Evolutionary conservation across 2,329 filamentous ascomycete species (phyloP), one percentile per base, ranked within the genome.

Genomic region (Scorias spongiosa): DNA sequence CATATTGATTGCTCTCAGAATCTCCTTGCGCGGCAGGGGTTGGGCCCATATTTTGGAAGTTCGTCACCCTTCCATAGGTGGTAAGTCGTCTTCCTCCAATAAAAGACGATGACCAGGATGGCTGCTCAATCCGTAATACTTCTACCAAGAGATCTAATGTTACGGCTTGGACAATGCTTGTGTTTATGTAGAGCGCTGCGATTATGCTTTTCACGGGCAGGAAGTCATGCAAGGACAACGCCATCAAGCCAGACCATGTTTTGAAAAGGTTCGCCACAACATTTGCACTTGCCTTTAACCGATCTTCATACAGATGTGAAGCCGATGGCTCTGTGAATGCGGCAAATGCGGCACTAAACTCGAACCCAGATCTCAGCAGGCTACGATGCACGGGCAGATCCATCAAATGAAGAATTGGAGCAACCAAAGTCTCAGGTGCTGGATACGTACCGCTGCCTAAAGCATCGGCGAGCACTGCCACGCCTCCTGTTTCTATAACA

Each of bases 21-120:
- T 70, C 69, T 7, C 68, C 59, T 17, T 73, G 67, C 29, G 48
- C 47, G 39, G 12, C 4, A 40, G 10, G 5, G 4, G 38, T 40
- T 37, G 69, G 63, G 26, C 78, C 70, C 11, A 12, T 3, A 1
- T 79, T 71, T 51, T 84, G 86, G 42, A 96, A 67, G 48, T 86
- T 91, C 7, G 86, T 80, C 32, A 96, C 88, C 54, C 93, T 76
- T n/a, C 88, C 89, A 60, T 98, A 98, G 0, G 91, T 98, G 1
- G 93, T 98, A 40, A 98, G 69, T 47, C 93, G 75, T 51, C 91
- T 77, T 7, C 91, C 93, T 30, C 93, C 91, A 40, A 98, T 74
- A 60, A 94, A 98, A 0, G 89, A 93, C 0, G 86, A 88, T 7
- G 91, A 93, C 91, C 91, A 98, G 8, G 87, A 80, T 38, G 91